Evolutionary conservation across 2,329 filamentous ascomycete species (phyloP).

Genomic region (Curvularia sp.): DNA sequence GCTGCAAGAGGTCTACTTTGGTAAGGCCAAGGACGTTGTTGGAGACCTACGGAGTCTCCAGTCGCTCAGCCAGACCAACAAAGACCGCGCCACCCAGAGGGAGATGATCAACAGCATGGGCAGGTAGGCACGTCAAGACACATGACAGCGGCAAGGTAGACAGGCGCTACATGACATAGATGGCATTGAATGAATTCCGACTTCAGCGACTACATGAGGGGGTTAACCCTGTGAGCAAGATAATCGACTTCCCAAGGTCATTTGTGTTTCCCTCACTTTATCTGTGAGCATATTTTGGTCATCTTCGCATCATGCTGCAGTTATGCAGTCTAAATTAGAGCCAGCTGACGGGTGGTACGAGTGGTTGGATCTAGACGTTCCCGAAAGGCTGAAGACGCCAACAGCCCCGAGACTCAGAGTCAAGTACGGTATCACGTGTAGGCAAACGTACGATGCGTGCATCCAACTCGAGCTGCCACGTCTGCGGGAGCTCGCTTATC

Average conservation of each 20-base stretch:
- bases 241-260: background rate
- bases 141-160: background rate
- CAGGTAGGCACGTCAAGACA: constrained; percentile 25
- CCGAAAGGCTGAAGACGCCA: background rate
- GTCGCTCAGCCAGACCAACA: constrained; percentile 81
- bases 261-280: background rate
- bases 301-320: background rate
- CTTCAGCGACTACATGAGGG: background rate
- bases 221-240: background rate
- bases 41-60: constrained; percentile 90
- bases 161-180: constrained; percentile 9
- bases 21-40: constrained; percentile 98
- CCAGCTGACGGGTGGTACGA: background rate
- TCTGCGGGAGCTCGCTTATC: background rate
- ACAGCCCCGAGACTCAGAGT: background rate
- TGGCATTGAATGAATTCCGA: constrained; percentile 7
- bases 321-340: background rate
- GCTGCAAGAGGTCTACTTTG: constrained; percentile 98
- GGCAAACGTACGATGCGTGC: background rate
- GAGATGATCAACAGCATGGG: constrained; percentile 77
- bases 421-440: background rate
- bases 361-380: background rate
- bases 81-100: constrained; percentile 82
- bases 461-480: background rate
- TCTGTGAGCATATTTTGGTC: background rate